Percentiles rank a stretch among this genome's conserved stretches.
Evolutionary conservation across 1,284 basidiomycete species (phyloP).

Genomic region (Neotropicomus parvogracilis): DNA sequence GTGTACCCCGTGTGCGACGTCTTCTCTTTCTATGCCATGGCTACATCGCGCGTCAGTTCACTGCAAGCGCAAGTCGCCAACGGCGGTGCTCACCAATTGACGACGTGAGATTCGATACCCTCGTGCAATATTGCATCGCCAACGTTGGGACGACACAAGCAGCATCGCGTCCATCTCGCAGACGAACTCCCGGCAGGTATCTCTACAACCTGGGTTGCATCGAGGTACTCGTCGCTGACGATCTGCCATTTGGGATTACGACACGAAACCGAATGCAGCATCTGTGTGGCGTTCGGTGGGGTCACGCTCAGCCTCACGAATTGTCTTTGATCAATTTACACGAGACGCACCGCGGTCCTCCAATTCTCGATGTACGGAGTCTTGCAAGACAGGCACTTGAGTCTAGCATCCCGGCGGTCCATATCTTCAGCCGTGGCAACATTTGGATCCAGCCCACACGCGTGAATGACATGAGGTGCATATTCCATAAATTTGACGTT

Average conservation of each 20-base stretch:
- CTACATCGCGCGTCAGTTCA: not conserved
- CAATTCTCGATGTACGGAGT: not conserved
- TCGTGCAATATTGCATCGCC: not conserved
- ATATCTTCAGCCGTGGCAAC: slow-evolving; percentile 21
- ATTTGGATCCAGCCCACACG: slow-evolving; percentile 21
- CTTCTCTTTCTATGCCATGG: not conserved
- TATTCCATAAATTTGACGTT: not conserved
- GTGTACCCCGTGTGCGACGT: not conserved
- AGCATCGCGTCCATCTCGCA: not conserved
- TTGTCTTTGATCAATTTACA: not conserved
- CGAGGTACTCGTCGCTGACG: not conserved
- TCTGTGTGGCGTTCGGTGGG: not conserved
- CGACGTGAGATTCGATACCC: not conserved
- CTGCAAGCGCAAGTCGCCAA: not conserved
- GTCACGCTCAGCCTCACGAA: not conserved
- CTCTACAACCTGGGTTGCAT: slow-evolving; percentile 1
- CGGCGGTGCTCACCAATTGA: not conserved
- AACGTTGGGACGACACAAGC: slow-evolving; percentile 1
- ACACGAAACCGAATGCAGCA: not conserved
- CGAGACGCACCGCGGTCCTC: slow-evolving; percentile 8
- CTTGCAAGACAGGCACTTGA: slow-evolving; percentile 2
- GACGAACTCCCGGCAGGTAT: not conserved
- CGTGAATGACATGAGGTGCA: slow-evolving; percentile 10
- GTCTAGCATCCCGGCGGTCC: slow-evolving; percentile 14
- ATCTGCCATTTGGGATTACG: not conserved